A percentile compares a stretch with the other conserved stretches of the same genome.
phyloP scores from a whole-genome alignment of 306 rosid species.

The Mucuna pruriens region DNA sequence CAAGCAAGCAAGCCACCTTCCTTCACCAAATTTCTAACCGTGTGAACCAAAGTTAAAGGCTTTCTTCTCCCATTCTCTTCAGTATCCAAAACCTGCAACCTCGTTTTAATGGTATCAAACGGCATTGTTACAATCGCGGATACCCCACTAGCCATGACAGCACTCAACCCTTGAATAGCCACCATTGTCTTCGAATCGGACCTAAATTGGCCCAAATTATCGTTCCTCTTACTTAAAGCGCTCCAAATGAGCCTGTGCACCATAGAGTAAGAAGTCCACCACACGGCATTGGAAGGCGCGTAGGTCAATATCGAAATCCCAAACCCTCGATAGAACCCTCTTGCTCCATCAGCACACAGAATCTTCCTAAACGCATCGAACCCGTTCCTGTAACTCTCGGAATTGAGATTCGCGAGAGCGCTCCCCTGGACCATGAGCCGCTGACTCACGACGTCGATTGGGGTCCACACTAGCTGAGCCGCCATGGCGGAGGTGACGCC shows the following conservation, averaged over 20 bases:
- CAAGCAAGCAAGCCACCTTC: conserved; percentile 92
- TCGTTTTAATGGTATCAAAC: conserved; percentile 82
- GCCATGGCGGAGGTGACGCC: conserved; percentile 93
- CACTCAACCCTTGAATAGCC: conserved; percentile 85
- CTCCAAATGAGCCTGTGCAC: conserved; percentile 79
- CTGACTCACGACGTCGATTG: conserved; percentile 92
- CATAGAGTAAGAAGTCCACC: conserved; percentile 98
- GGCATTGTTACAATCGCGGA: conserved; percentile 95
- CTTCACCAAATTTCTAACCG: conserved; percentile 69
- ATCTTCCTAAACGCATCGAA: conserved; percentile 86
- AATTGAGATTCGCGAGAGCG: conserved; percentile 49
- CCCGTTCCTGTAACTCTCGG: conserved; percentile 72
- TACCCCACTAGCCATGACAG: conserved; percentile 89
- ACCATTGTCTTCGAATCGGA: conserved; percentile 69
- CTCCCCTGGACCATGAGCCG: conserved; percentile 87
- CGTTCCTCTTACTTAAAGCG: conserved; percentile 32
- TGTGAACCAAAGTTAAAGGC: conserved; percentile 70
- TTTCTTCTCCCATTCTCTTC: conserved; percentile 79
- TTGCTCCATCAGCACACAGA: conserved; percentile 68
- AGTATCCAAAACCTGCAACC: conserved; percentile 89
- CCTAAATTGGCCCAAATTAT: conserved; percentile 40
- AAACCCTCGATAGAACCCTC: conserved; percentile 92
- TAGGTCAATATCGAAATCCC: conserved; percentile 87
- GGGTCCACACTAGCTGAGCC: conserved; percentile 97
- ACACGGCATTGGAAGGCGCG: conserved; percentile 96